A percentile compares a stretch with the other conserved stretches of the same genome.
Conservation (phyloP, 2,329 filamentous ascomycete species). For the Fusarium buxicola region DNA sequence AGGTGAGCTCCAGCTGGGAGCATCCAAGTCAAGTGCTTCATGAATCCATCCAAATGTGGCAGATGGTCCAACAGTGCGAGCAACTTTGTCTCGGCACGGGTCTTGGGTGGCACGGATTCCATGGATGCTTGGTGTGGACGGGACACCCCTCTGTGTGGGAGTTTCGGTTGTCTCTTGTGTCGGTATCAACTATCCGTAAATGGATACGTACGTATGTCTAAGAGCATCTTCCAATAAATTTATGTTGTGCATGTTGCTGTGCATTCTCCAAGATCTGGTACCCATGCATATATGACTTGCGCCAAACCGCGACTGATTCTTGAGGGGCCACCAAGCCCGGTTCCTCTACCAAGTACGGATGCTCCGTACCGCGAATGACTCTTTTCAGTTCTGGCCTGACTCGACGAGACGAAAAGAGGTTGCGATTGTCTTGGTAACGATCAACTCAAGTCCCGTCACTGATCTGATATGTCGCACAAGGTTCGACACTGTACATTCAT, state of each 20-base stretch:
- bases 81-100: conserved; percentile 16
- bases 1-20: conserved; percentile 3
- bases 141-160: conserved; percentile 17
- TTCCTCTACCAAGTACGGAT: not conserved
- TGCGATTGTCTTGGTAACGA: conserved; percentile 29
- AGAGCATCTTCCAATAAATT: conserved; percentile 23
- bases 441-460: not conserved
- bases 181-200: conserved; percentile 4
- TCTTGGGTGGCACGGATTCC: conserved; percentile 23
- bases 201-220: conserved; percentile 26
- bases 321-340: conserved; percentile 1
- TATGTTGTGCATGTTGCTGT: conserved; percentile 45
- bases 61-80: conserved; percentile 40
- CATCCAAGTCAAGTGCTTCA: conserved; percentile 20
- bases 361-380: conserved; percentile 29
- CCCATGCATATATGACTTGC: conserved; percentile 27
- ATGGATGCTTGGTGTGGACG: conserved; percentile 16
- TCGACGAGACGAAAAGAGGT: conserved; percentile 22
- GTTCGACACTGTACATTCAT: conserved; percentile 10
- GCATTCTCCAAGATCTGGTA: conserved; percentile 34
- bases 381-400: conserved; percentile 25
- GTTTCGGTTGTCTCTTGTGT: conserved; percentile 13
- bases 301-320: conserved; percentile 13
- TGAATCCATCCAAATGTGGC: conserved; percentile 16
- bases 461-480: conserved; percentile 17